Evolutionary conservation across 306 rosid genomes (phyloP).

Genomic region (Citrullus mucosospermus): DNA sequence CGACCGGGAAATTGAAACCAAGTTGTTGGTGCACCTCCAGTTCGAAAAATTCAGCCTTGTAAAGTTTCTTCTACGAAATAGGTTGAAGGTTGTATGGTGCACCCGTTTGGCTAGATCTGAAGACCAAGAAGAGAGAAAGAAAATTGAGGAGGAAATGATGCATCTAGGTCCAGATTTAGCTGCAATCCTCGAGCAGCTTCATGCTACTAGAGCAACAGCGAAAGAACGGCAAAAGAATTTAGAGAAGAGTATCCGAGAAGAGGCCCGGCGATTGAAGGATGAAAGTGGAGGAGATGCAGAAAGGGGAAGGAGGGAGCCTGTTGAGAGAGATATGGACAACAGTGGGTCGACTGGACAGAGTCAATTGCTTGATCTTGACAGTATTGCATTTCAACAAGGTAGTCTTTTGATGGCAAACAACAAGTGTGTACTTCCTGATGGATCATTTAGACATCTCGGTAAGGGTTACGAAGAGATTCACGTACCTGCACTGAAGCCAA

Average conservation of each 20-base stretch:
- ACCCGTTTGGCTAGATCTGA: conserved; percentile 73
- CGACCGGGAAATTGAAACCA: conserved; percentile 60
- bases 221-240: conserved; percentile 79
- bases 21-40: conserved; percentile 44
- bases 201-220: conserved; percentile 69
- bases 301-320: conserved; percentile 44
- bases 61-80: conserved; percentile 47
- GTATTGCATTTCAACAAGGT: conserved; percentile 54
- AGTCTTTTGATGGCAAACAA: conserved; percentile 50
- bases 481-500: conserved; percentile 68
- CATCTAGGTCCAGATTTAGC: conserved; percentile 46
- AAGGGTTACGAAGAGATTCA: conserved; percentile 85
- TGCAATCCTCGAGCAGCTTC: conserved; percentile 74
- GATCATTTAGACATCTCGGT: conserved; percentile 52
- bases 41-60: conserved; percentile 63
- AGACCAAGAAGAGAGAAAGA: conserved; percentile 64
- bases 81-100: conserved; percentile 81
- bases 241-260: conserved; percentile 84
- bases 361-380: conserved; percentile 73
- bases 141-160: conserved; percentile 78
- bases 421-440: conserved; percentile 63
- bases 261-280: too few relatives aligned
- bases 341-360: conserved; percentile 69
- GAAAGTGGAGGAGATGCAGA: too few relatives aligned
- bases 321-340: conserved; percentile 59